phyloP scores from a whole-genome alignment of 257 asterid species.

The Solanum sejunctum region DNA sequence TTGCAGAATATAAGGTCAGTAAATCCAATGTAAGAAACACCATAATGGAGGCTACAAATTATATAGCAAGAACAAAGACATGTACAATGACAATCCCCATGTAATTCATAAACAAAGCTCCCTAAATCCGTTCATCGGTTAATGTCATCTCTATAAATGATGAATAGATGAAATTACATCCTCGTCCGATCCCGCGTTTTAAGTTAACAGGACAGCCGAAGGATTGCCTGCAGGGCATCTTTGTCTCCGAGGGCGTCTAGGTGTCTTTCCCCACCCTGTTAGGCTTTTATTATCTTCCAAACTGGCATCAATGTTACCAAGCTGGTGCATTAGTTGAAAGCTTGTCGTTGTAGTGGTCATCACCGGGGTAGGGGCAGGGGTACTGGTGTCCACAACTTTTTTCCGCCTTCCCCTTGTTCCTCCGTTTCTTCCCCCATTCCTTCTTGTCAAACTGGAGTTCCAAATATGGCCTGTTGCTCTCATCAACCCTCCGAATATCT shows the following conservation, averaged over 20 bases:
- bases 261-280: slow-evolving; percentile 97
- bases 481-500: slow-evolving; percentile 85
- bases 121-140: slow-evolving; percentile 4
- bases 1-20: slow-evolving; percentile 22
- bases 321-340: slow-evolving; percentile 34
- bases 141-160: slow-evolving; percentile 25
- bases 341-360: slow-evolving; percentile 17
- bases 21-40: slow-evolving; percentile 4
- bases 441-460: slow-evolving; percentile 52
- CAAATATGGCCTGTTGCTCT: slow-evolving; percentile 79
- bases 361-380: slow-evolving; percentile 4
- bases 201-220: slow-evolving; percentile 40
- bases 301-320: slow-evolving; percentile 36
- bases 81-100: slow-evolving; percentile 48
- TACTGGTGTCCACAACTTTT: slow-evolving; percentile 30
- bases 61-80: slow-evolving; percentile 35
- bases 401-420: slow-evolving; percentile 60
- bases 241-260: slow-evolving; percentile 97
- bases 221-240: slow-evolving; percentile 68
- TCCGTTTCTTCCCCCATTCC: slow-evolving; percentile 51
- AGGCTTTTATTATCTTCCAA: slow-evolving; percentile 74
- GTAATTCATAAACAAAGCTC: slow-evolving; percentile 18
- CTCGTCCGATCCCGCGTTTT: slow-evolving; percentile 16
- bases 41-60: slow-evolving; percentile 10
- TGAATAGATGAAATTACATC: slow-evolving; percentile 6